Conservation (phyloP, 225 moss, liverwort and hornwort genomes). For the Polytrichum commune region DNA sequence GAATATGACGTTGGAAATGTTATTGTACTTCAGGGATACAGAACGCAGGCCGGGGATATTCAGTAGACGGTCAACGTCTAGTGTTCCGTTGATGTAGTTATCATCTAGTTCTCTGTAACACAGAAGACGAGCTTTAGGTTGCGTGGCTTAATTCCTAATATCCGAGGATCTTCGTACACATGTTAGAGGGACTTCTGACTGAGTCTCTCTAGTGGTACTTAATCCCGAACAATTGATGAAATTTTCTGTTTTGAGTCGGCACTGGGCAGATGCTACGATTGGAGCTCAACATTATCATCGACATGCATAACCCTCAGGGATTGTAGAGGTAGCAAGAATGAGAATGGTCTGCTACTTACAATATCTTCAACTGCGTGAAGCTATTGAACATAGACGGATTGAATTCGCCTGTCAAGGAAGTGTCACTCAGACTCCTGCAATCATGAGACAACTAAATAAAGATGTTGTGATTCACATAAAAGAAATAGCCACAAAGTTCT, state of each 20-base stretch:
- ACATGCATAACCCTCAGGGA: neutral
- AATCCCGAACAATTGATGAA: too few species aligned
- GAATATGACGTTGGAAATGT: conserved; percentile 7
- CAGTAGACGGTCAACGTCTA: conserved; percentile 3
- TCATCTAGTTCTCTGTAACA: conserved; percentile 17
- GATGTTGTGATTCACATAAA: neutral
- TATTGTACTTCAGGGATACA: conserved; percentile 2
- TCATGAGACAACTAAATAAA: neutral
- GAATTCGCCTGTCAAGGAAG: neutral
- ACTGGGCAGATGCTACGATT: neutral
- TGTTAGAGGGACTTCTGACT: too few species aligned
- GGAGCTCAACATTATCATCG: neutral
- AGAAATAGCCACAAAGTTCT: too few species aligned
- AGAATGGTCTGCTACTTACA: conserved; percentile 3
- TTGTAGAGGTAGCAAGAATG: neutral
- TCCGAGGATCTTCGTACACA: too few species aligned
- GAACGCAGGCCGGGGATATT: neutral
- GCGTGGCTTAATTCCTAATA: too few species aligned
- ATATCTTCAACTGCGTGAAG: neutral
- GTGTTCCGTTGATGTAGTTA: conserved; percentile 5
- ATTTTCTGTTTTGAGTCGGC: too few species aligned
- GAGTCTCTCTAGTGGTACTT: too few species aligned
- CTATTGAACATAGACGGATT: neutral
- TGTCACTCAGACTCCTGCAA: conserved; percentile 9
- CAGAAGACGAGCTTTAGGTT: neutral